Percentiles rank a stretch among this genome's conserved stretches.
These are phyloP conservation scores for Berberis thunbergii DNA, from an alignment of 164 flowering plant species.

Conservation along the genomic window DNA sequence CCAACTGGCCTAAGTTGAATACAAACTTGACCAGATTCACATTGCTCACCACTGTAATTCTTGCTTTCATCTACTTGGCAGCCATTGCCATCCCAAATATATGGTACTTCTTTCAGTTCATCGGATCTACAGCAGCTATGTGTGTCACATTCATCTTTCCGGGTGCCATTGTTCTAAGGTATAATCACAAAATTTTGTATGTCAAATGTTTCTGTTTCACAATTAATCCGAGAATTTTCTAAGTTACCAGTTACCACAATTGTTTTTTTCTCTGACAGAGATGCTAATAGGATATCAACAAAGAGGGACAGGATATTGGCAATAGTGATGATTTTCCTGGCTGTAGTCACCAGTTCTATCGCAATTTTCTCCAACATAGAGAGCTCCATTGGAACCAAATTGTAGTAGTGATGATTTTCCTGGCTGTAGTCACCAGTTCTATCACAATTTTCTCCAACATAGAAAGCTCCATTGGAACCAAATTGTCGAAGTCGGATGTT, in stretches of 20 bases:
- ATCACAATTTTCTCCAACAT: slow-evolving; percentile 73
- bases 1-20: slow-evolving; percentile 32
- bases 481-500: neutral
- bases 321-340: slow-evolving; percentile 45
- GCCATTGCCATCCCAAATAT: slow-evolving; percentile 74
- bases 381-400: slow-evolving; percentile 9
- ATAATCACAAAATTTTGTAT: neutral
- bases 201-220: no score
- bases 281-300: slow-evolving; percentile 65
- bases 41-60: slow-evolving; percentile 32
- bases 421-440: slow-evolving; percentile 62
- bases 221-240: no score
- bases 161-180: slow-evolving; percentile 79
- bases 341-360: slow-evolving; percentile 57
- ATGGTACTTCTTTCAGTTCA: slow-evolving; percentile 82
- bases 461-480: slow-evolving; percentile 13
- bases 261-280: slow-evolving; percentile 28
- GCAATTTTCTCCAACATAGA: slow-evolving; percentile 67
- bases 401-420: slow-evolving; percentile 30
- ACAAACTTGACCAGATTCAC: slow-evolving; percentile 37
- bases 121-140: slow-evolving; percentile 75
- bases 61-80: slow-evolving; percentile 37
- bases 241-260: no score
- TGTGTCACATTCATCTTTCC: slow-evolving; percentile 81
- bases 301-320: slow-evolving; percentile 50